Evolutionary conservation across 2,329 filamentous ascomycete species (phyloP).

Genomic region (Penicillium digitatum): DNA sequence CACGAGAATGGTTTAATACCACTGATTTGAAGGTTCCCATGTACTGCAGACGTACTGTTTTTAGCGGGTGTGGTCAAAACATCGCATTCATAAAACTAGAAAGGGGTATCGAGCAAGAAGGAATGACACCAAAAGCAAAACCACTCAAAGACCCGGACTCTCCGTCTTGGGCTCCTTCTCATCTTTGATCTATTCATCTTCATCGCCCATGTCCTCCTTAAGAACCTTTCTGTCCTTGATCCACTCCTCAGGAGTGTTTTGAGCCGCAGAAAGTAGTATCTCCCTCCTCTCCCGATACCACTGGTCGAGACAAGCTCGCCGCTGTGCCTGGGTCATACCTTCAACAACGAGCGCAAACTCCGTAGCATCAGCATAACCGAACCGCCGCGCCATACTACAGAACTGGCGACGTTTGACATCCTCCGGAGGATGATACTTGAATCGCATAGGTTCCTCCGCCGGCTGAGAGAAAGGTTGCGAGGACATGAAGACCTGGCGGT

Average conservation of each 20-base stretch:
- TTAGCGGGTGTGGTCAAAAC: background rate
- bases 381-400: constrained; percentile 78
- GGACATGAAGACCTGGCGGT: constrained; percentile 35
- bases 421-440: constrained; percentile 67
- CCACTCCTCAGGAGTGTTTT: background rate
- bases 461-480: constrained; percentile 15
- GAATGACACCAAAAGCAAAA: background rate
- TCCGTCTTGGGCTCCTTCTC: background rate
- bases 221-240: background rate
- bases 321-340: constrained; percentile 78
- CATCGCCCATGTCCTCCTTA: background rate
- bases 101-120: constrained; percentile 5
- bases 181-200: background rate
- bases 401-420: constrained; percentile 78
- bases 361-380: constrained; percentile 70
- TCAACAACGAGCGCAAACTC: constrained; percentile 91
- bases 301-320: constrained; percentile 69
- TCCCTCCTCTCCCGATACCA: constrained; percentile 71
- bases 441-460: constrained; percentile 48
- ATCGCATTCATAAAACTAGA: background rate
- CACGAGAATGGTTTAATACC: background rate
- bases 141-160: background rate
- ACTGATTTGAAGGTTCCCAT: background rate
- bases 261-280: constrained; percentile 29
- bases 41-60: background rate